These are phyloP conservation scores for Pseudogymnoascus sp. DNA, from an alignment of 2,329 filamentous ascomycete species.

Conservation along the genomic window DNA sequence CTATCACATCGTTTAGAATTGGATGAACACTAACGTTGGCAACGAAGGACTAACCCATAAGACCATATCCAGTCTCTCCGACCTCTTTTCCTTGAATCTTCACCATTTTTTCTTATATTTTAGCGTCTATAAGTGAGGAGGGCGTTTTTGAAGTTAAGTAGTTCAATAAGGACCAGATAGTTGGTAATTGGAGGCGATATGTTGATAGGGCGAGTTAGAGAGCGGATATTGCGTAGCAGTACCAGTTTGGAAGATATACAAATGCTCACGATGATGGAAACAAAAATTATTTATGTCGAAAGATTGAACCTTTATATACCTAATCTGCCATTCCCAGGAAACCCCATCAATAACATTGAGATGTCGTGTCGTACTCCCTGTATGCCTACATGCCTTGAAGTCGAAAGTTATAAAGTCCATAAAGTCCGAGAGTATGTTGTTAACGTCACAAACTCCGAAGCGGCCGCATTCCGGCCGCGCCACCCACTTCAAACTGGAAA, in stretches of 20 bases:
- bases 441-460: neutral
- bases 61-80: conserved; percentile 22
- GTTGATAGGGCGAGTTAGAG: neutral
- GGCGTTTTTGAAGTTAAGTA: neutral
- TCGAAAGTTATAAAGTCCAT: neutral
- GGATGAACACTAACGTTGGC: neutral
- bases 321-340: neutral
- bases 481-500: neutral
- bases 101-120: neutral
- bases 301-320: neutral
- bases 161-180: neutral
- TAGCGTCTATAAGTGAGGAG: neutral
- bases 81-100: conserved; percentile 21
- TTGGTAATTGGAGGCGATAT: too few species aligned
- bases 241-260: neutral
- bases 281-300: neutral
- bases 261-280: neutral
- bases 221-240: neutral
- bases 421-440: neutral
- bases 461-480: neutral
- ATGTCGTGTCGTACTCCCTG: neutral
- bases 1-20: conserved; percentile 2
- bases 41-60: conserved; percentile 15
- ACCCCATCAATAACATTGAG: neutral
- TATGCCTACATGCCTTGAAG: neutral